Evolutionary conservation across 1,284 basidiomycete species (phyloP).

Genomic region (Heterobasidion annosum): DNA sequence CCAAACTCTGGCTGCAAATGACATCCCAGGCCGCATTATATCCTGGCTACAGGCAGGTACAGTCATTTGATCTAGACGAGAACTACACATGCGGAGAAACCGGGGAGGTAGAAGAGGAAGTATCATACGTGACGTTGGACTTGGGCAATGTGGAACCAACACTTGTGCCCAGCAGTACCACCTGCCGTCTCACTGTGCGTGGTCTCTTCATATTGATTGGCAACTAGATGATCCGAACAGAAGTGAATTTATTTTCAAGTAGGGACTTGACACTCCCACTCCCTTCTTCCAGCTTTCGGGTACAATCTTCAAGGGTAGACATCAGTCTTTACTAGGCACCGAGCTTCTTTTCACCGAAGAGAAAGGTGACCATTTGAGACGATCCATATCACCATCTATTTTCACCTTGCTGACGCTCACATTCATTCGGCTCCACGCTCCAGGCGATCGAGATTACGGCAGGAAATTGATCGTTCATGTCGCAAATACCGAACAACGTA

Average conservation of each 20-base stretch:
- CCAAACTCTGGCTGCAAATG: neutral
- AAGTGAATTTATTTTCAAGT: neutral
- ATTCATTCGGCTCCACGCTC: slow-evolving; percentile 9
- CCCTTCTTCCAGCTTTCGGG: slow-evolving; percentile 70
- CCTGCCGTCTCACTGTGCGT: slow-evolving; percentile 65
- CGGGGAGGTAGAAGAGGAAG: slow-evolving; percentile 34
- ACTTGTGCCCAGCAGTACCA: slow-evolving; percentile 55
- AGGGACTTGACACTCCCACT: slow-evolving; percentile 69
- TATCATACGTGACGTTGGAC: slow-evolving; percentile 64
- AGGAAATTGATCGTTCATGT: slow-evolving; percentile 43
- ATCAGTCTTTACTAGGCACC: slow-evolving; percentile 58
- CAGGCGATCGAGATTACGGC: slow-evolving; percentile 31
- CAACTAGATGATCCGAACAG: neutral
- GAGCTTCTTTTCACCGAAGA: slow-evolving; percentile 63
- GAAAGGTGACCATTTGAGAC: slow-evolving; percentile 30
- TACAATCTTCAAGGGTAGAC: slow-evolving; percentile 58
- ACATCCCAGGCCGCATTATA: slow-evolving; percentile 16
- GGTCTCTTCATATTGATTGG: slow-evolving; percentile 1
- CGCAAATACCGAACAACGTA: slow-evolving; percentile 49
- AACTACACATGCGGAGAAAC: slow-evolving; percentile 46
- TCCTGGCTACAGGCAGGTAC: slow-evolving; percentile 55
- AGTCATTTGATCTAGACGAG: slow-evolving; percentile 47
- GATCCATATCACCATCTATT: neutral
- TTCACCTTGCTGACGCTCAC: neutral
- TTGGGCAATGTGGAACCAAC: slow-evolving; percentile 64